phyloP scores from a whole-genome alignment of 1,284 basidiomycete species.

The Malassezia nana region DNA sequence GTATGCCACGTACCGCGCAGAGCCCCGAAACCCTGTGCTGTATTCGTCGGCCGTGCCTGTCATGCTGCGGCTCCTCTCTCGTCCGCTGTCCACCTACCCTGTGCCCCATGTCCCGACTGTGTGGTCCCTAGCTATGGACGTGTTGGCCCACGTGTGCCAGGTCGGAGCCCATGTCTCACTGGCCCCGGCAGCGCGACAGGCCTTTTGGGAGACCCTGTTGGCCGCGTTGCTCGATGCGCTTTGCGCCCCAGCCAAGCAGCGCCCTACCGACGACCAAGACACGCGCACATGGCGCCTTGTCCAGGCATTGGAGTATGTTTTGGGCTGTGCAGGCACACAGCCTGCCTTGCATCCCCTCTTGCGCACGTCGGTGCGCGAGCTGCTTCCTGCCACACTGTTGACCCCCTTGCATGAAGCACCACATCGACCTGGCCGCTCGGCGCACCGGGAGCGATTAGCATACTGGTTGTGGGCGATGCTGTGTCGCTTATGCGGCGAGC shows the following conservation, averaged over 20 bases:
- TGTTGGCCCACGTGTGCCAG: background rate
- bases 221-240: background rate
- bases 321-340: background rate
- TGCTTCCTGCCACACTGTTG: conserved; percentile 54
- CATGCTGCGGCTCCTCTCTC: background rate
- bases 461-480: conserved; percentile 90
- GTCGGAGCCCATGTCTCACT: background rate
- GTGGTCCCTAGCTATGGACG: background rate
- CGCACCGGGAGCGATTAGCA: conserved; percentile 62
- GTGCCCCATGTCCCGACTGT: background rate
- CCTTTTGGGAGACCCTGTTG: background rate
- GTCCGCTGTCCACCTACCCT: background rate
- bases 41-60: background rate
- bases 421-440: background rate
- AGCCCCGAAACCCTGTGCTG: background rate
- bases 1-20: background rate
- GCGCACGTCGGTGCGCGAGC: background rate
- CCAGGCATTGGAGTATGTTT: conserved; percentile 1
- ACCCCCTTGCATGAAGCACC: conserved; percentile 49
- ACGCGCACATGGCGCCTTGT: conserved; percentile 51
- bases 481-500: conserved; percentile 62
- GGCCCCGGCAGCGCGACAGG: too few relatives aligned
- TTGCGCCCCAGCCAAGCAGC: background rate
- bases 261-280: conserved; percentile 1
- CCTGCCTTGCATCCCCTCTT: background rate